These are phyloP conservation scores for Gossypium rotundifolium DNA, from an alignment of 345 rosid species.

Conservation along the genomic window DNA sequence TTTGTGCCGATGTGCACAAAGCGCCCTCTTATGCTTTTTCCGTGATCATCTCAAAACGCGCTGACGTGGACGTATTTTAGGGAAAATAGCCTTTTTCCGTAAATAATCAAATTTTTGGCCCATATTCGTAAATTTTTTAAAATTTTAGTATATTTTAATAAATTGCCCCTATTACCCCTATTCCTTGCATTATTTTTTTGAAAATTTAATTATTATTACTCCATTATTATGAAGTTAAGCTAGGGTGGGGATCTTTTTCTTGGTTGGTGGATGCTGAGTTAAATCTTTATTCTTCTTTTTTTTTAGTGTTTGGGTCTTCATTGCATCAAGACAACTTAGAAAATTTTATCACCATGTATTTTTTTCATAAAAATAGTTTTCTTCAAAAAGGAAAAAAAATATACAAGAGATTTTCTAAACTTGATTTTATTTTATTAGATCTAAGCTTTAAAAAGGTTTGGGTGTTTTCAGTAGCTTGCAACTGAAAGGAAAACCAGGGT, in stretches of 20 bases:
- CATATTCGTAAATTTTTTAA: no score
- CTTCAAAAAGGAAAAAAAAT: not conserved
- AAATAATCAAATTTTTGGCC: no score
- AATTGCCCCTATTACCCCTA: no score
- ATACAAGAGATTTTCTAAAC: not conserved
- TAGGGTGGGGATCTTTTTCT: not conserved
- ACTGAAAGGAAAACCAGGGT: not conserved
- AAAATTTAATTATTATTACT: no score
- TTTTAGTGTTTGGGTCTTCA: not conserved
- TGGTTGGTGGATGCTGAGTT: not conserved
- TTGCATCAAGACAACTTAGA: not conserved
- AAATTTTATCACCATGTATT: not conserved
- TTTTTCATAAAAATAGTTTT: not conserved
- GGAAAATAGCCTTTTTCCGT: no score
- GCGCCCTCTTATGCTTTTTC: no score
- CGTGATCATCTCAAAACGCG: no score
- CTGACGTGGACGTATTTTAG: no score
- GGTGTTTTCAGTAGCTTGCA: conserved; percentile 1
- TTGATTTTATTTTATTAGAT: conserved; percentile 4
- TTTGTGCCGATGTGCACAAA: no score
- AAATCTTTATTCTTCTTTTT: not conserved
- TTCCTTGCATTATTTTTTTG: no score
- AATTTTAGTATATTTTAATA: no score
- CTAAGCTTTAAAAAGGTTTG: not conserved
- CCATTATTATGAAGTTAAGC: no score